A percentile compares a stretch with the other conserved stretches of the same genome.
phyloP scores from a whole-genome alignment of 371 early-diverging fungal species.

The Mycotypha africana region DNA sequence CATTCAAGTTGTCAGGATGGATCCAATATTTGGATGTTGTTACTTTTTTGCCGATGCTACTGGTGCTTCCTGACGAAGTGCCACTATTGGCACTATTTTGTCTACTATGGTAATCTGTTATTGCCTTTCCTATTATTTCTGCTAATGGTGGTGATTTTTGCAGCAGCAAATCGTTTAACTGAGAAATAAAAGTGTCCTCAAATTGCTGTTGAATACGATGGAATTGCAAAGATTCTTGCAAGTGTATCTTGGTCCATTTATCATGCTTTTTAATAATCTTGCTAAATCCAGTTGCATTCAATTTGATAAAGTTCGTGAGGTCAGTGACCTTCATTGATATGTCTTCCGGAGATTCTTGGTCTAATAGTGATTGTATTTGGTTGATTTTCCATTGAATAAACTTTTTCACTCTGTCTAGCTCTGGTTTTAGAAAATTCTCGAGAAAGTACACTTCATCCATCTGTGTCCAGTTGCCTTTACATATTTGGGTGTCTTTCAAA shows the following conservation, averaged over 20 bases:
- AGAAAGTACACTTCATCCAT: conserved; percentile 10
- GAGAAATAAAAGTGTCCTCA: background rate
- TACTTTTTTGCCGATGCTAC: conserved; percentile 18
- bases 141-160: too few relatives aligned
- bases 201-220: background rate
- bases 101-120: too few relatives aligned
- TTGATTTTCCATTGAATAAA: conserved; percentile 10
- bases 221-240: background rate
- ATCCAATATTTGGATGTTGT: conserved; percentile 35
- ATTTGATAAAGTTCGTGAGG: conserved; percentile 78
- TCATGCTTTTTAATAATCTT: conserved; percentile 95
- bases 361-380: background rate
- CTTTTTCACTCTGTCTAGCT: conserved; percentile 4
- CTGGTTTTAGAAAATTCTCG: background rate
- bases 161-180: too few relatives aligned
- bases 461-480: conserved; percentile 2
- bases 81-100: too few relatives aligned
- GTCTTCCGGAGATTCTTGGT: conserved; percentile 17
- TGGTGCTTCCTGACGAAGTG: too few relatives aligned
- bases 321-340: conserved; percentile 62
- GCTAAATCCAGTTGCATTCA: conserved; percentile 89
- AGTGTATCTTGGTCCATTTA: conserved; percentile 60
- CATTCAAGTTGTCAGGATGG: conserved; percentile 12
- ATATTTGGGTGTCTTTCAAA: conserved; percentile 10
- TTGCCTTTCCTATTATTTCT: too few relatives aligned